Conservation (phyloP, 2,329 filamentous ascomycete genomes). For the Exophiala viscosa region DNA sequence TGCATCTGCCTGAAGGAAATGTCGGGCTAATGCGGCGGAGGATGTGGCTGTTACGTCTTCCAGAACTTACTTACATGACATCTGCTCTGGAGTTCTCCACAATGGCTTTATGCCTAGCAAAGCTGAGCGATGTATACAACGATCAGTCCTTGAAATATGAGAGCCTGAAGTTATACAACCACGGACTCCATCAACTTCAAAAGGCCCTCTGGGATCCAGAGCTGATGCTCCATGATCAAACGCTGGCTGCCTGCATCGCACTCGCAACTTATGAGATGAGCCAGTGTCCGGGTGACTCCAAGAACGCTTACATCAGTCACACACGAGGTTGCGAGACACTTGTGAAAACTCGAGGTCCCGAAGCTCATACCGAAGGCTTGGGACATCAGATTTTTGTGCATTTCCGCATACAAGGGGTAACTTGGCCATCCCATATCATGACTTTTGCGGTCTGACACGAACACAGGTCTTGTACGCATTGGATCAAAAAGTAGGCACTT, state of each 20-base stretch:
- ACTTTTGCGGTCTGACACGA: background rate
- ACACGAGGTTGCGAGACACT: constrained; percentile 34
- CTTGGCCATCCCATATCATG: constrained; percentile 9
- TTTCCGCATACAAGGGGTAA: constrained; percentile 30
- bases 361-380: constrained; percentile 32
- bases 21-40: constrained; percentile 9
- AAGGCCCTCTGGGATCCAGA: constrained; percentile 33
- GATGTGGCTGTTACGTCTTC: constrained; percentile 33
- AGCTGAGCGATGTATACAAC: constrained; percentile 29
- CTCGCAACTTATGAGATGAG: constrained; percentile 35
- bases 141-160: constrained; percentile 24
- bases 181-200: constrained; percentile 35
- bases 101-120: constrained; percentile 31
- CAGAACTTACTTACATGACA: constrained; percentile 26
- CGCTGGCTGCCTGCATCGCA: constrained; percentile 36
- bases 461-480: constrained; percentile 33
- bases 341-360: constrained; percentile 33
- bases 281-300: constrained; percentile 35
- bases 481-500: constrained; percentile 27
- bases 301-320: constrained; percentile 33
- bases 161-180: constrained; percentile 34
- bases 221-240: constrained; percentile 35
- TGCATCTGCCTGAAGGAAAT: constrained; percentile 21
- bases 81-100: constrained; percentile 31
- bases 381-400: constrained; percentile 35